These are phyloP conservation scores for Clitoria ternatea DNA, from an alignment of 306 rosid genomes.

Conservation along the genomic window DNA sequence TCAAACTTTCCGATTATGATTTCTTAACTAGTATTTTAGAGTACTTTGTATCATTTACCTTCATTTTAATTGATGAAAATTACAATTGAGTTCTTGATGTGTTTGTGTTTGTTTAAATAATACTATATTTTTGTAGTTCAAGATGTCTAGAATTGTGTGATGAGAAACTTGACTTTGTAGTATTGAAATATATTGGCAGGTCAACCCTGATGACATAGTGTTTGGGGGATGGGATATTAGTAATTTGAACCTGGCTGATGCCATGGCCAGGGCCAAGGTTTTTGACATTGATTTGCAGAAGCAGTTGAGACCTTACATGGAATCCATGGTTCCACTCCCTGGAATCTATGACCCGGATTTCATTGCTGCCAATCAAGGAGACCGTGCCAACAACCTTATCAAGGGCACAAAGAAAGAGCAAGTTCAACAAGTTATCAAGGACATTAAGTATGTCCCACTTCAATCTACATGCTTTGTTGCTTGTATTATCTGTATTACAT, in stretches of 20 bases:
- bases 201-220: slow-evolving; percentile 90
- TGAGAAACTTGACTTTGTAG: neutral
- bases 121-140: neutral
- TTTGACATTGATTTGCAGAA: slow-evolving; percentile 96
- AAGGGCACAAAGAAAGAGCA: slow-evolving; percentile 90
- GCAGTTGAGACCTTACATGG: slow-evolving; percentile 96
- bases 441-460: slow-evolving; percentile 50
- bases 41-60: too few species aligned
- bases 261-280: slow-evolving; percentile 91
- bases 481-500: neutral
- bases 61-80: neutral
- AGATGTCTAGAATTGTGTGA: neutral
- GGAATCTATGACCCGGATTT: slow-evolving; percentile 91
- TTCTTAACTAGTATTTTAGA: too few species aligned
- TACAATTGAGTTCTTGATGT: neutral
- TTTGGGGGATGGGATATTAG: slow-evolving; percentile 99
- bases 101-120: neutral
- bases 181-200: slow-evolving; percentile 39
- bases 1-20: too few species aligned
- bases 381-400: slow-evolving; percentile 85
- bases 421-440: slow-evolving; percentile 69
- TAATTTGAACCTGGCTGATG: slow-evolving; percentile 90
- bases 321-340: slow-evolving; percentile 94
- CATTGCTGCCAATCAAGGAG: slow-evolving; percentile 93
- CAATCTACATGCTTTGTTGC: neutral